phyloP scores from a whole-genome alignment of 202 grass and related monocot genomes.

The Zoysia matrella region DNA sequence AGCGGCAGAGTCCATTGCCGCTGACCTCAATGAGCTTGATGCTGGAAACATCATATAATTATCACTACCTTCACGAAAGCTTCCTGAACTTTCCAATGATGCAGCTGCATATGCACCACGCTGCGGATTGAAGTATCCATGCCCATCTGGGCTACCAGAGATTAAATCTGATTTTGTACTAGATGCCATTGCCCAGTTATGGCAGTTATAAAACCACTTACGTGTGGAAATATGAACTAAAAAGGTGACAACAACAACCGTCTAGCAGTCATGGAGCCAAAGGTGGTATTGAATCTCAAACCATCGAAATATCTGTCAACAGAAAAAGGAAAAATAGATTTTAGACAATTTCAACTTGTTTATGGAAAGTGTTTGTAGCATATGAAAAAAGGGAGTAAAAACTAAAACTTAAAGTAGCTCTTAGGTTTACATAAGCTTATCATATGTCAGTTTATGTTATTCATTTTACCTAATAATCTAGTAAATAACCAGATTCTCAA shows the following conservation, averaged over 20 bases:
- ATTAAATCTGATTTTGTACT: conserved; percentile 68
- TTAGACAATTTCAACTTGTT: not conserved
- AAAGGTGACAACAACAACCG: conserved; percentile 29
- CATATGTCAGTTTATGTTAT: conserved; percentile 4
- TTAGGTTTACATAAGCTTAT: conserved; percentile 33
- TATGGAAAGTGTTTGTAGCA: not conserved
- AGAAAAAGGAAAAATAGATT: conserved; percentile 2
- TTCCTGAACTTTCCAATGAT: conserved; percentile 67
- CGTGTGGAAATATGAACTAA: conserved; percentile 39
- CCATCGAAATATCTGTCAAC: conserved; percentile 45
- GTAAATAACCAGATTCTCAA: not conserved
- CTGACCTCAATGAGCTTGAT: conserved; percentile 51
- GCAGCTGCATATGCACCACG: conserved; percentile 57
- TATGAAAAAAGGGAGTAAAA: conserved; percentile 29
- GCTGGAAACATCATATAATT: conserved; percentile 39
- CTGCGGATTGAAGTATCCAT: conserved; percentile 59
- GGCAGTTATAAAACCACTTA: conserved; percentile 40
- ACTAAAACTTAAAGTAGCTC: not conserved
- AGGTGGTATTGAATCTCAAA: conserved; percentile 37
- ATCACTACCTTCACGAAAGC: conserved; percentile 67
- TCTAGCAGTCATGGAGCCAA: conserved; percentile 53
- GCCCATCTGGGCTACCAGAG: conserved; percentile 63
- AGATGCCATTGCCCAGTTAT: conserved; percentile 62
- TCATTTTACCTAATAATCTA: conserved; percentile 21
- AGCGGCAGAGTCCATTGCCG: conserved; percentile 48